Base-by-base conservation (phyloP, 345 rosid species). In the Capsella bursapastoris region DNA sequence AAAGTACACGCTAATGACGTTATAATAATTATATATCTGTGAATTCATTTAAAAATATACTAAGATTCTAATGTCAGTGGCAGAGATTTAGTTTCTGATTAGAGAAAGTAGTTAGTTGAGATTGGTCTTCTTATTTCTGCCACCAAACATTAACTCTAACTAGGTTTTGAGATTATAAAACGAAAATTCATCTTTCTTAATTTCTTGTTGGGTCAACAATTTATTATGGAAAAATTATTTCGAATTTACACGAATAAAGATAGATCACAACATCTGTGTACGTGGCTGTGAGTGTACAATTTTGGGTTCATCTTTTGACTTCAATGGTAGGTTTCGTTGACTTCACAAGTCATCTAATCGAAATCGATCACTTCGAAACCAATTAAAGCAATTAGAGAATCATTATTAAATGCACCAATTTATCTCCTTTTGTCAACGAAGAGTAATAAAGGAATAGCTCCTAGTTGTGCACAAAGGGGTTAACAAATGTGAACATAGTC, bases 321-420 rank as follows among this genome's bases (percentile, higher is more conserved):
- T 55, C 15, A 64, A 38, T 13, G 45, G 38, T 56, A 57, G 51
- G 63, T 40, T 64, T 14, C 66, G 76, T 77, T 77, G 76, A 71
- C 72, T 48, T 57, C 25, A 49, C 25, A 40, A 77, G 67, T 77
- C 67, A 71, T 70, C 64, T 57, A 77, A 64, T 49, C 72, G 56
- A 77, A 71, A 57, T 64, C 56, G 57, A 64, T 77, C 75, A 63
- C 80, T 70, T 76, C 75, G 2, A 70, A 70, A 70, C 47, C 70
- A 76, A 50, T 50, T 56, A 70, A 76, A 76, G 80, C 34, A 58
- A 70, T 55, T 37, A 64, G 43, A 55, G 18, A 55, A 63, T 37
- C 28, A 56, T 32, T 70, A 27, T 70, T 45, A 43, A 52, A 61
- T 63, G 43, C 70, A 68, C 43, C 63, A 61, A 75, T 22, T 16